Conservation (phyloP, 305 asterid genomes). For the Solanum aculeatissimum region DNA sequence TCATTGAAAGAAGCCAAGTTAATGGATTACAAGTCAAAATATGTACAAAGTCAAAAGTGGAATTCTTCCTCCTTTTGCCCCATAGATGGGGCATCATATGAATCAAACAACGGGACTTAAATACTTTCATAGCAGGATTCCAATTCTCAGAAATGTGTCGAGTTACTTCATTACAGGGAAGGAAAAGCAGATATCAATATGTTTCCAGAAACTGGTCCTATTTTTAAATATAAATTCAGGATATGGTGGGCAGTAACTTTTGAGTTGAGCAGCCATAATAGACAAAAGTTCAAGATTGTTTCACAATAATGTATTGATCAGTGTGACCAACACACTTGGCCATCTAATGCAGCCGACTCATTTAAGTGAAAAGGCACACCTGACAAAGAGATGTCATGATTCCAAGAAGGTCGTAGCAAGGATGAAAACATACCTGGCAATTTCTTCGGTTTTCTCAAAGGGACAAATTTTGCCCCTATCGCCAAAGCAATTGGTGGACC, state of each 20-base stretch:
- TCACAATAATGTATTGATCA: background rate
- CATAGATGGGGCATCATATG: background rate
- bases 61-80: background rate
- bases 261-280: background rate
- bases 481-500: slow-evolving; percentile 83
- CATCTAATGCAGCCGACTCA: background rate
- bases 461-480: slow-evolving; percentile 83
- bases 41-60: background rate
- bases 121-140: background rate
- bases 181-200: background rate
- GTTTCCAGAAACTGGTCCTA: background rate
- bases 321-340: background rate
- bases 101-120: background rate
- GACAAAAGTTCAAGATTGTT: background rate
- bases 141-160: background rate
- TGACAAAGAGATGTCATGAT: background rate
- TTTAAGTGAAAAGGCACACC: background rate
- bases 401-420: background rate
- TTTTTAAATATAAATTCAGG: background rate
- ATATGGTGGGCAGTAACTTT: background rate
- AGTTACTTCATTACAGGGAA: background rate
- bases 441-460: slow-evolving; percentile 67
- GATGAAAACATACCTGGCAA: slow-evolving; percentile 42
- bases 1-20: background rate
- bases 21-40: background rate